A percentile compares a stretch with the other conserved stretches of the same genome.
phyloP scores from a whole-genome alignment of 1,284 basidiomycete genomes.

The Naganishia sp. region DNA sequence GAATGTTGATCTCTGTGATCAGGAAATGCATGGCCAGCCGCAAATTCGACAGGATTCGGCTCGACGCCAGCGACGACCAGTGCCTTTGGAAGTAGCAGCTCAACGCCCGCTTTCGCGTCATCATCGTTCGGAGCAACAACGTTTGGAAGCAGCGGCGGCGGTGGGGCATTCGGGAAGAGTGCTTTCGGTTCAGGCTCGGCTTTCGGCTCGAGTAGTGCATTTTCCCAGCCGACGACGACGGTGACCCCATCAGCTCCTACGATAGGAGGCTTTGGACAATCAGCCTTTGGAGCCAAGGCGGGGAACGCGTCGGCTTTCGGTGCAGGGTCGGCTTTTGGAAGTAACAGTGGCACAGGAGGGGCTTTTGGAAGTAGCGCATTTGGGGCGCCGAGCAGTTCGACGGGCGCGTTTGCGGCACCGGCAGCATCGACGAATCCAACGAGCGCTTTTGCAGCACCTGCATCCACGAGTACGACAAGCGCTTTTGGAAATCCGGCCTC shows the following conservation, averaged over 20 bases:
- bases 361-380: no score
- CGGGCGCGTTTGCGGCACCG: constrained; percentile 23
- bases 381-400: no score
- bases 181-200: constrained; percentile 36
- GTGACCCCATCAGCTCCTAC: constrained; percentile 50
- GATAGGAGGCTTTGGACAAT: constrained; percentile 12
- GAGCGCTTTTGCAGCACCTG: constrained; percentile 31
- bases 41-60: no score
- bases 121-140: neutral
- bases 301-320: constrained; percentile 36
- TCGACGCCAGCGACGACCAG: no score
- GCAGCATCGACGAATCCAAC: constrained; percentile 10
- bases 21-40: neutral
- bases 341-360: no score
- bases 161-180: constrained; percentile 5
- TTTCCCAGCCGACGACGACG: constrained; percentile 42
- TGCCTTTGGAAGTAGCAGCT: neutral
- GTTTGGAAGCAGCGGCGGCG: constrained; percentile 21
- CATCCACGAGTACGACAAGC: constrained; percentile 14
- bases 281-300: constrained; percentile 46
- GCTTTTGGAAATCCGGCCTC: constrained; percentile 42
- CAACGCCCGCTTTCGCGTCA: neutral
- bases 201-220: constrained; percentile 26
- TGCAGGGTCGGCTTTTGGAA: constrained; percentile 33
- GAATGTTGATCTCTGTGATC: neutral